Base-by-base conservation (phyloP, 176 grass and related monocot genomes). In the Musa itinerans region DNA sequence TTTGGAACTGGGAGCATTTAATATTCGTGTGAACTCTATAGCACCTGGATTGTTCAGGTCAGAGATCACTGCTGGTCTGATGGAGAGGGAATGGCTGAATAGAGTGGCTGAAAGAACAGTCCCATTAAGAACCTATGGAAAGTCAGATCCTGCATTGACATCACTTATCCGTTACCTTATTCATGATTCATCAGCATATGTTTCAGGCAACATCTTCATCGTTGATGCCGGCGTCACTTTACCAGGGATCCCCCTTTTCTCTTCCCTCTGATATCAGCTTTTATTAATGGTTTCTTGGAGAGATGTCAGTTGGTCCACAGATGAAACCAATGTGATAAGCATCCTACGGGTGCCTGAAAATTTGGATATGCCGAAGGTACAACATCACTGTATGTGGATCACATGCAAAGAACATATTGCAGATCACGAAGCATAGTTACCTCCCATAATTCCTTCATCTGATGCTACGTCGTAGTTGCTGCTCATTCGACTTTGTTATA, bases 241-340 rank as follows among this genome's bases (percentile, higher is more conserved):
- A 80, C 79, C 89, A 63, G 92, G 89, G 81, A 72, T 92, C 71
- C 92, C 92, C 17, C 78, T 96, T 74, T 96, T 85, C 84, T 96
- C 87, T 63, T 96, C 89, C 49, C 78, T 96, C 24, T 96, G 80
- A 81, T 81, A 11, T 63, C 6, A 14, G 1, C 63, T 15, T 19
- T 19, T 5, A 5, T 43, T 34, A 4, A 34, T 5, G 34, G 34
- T 34, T 43, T 5, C 34, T 6, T 6, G 34, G 34, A 43, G 34
- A 43, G 34, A 43, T 6, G 34, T 43, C 34, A 29, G 29, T 29
- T 29, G 34, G 34, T 43, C 3, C 3, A 43, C 34, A 4, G 34
- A 43, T 43, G 34, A 43, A 43, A 43, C 34, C 4, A 4, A 43
- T 43, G 4, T 43, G 34, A 43, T 29, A 29, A 29, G 29, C 29